A percentile compares a stretch with the other conserved stretches of the same genome.
These are phyloP conservation scores for Bocquillonia castaneifolia DNA, from an alignment of 441 rosid species.

Conservation along the genomic window DNA sequence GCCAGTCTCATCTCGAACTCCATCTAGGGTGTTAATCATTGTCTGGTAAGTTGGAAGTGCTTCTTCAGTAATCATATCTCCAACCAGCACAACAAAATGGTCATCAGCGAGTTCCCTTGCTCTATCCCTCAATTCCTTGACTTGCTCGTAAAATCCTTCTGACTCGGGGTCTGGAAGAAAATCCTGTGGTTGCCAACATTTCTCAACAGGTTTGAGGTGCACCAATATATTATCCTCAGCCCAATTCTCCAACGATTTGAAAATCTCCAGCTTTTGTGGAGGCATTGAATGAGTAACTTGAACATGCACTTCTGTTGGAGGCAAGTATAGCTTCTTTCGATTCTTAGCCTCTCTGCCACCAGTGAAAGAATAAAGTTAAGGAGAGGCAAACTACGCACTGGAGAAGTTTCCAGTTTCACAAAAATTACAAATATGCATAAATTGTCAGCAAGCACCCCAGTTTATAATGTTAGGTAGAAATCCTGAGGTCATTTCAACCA, in stretches of 20 bases:
- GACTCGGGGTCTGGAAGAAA: slow-evolving; percentile 75
- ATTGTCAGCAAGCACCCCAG: background rate
- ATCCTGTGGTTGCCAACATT: slow-evolving; percentile 90
- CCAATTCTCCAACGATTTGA: slow-evolving; percentile 79
- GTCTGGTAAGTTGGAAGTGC: slow-evolving; percentile 93
- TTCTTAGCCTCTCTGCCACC: slow-evolving; percentile 53
- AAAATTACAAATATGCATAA: background rate
- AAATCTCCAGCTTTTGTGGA: slow-evolving; percentile 74
- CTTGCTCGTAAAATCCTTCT: slow-evolving; percentile 75
- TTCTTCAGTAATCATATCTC: slow-evolving; percentile 94
- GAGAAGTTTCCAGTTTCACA: background rate
- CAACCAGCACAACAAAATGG: slow-evolving; percentile 77
- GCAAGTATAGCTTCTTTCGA: slow-evolving; percentile 53
- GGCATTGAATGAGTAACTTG: slow-evolving; percentile 76
- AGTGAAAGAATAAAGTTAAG: slow-evolving; percentile 13
- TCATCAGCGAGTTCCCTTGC: slow-evolving; percentile 77
- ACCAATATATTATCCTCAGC: slow-evolving; percentile 60
- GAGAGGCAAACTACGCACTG: background rate
- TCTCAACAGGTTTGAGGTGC: slow-evolving; percentile 75
- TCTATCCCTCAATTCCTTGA: slow-evolving; percentile 64
- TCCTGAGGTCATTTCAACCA: background rate
- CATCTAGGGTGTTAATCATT: slow-evolving; percentile 78
- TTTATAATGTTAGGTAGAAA: background rate
- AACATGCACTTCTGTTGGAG: slow-evolving; percentile 55
- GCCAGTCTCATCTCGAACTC: slow-evolving; percentile 84